Base-by-base conservation (phyloP, 768 basidiomycete genomes). In the Phanerochaete sordida region DNA sequence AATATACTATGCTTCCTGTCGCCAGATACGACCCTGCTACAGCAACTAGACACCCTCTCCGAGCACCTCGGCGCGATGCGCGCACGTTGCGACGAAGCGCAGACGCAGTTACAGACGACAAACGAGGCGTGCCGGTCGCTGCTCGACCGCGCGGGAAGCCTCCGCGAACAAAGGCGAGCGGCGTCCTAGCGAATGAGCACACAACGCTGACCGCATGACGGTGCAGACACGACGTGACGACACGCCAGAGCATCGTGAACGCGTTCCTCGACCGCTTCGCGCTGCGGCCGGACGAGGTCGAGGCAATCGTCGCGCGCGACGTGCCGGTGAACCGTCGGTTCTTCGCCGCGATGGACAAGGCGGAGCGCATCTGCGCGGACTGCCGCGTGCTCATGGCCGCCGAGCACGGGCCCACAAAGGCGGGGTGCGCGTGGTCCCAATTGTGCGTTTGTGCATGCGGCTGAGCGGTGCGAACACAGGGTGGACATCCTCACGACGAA, bases 401-500 rank as follows among this genome's bases (percentile, higher is more conserved):
- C 0, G 91, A 93, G 66, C 87, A 88, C 33, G 86, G 88, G 9
- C 84, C 90, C 1, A 90, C 90, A 0, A 81, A 81, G 66, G 88
- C 88, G 31, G 92, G 90, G 90, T 92, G 62, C n/a, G n/a, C n/a
- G n/a, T 43, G 79, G 68, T 12, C 56, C 19, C 43, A 57, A n/a
- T n/a, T n/a, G n/a, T n/a, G n/a, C 28, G 30, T 60, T 1, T 43
- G 11, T 43, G 39, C 19, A 43, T 43, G 39, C 39, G 19, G 8
- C 39, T 43, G 8, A 43, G 39, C 19, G 4, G 19, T 43, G 19
- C 19, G 39, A 19, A 12, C 19, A 43, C 64, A 97, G 95, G 2
- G 74, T 92, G 47, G 96, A 98, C 68, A 93, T 98, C 60, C 93
- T 98, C 85, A 76, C 88, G 0, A 78, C 85, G 8, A 97, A 93